Base-by-base conservation (phyloP, 768 basidiomycete genomes). In the Hirschioporus abietinus region DNA sequence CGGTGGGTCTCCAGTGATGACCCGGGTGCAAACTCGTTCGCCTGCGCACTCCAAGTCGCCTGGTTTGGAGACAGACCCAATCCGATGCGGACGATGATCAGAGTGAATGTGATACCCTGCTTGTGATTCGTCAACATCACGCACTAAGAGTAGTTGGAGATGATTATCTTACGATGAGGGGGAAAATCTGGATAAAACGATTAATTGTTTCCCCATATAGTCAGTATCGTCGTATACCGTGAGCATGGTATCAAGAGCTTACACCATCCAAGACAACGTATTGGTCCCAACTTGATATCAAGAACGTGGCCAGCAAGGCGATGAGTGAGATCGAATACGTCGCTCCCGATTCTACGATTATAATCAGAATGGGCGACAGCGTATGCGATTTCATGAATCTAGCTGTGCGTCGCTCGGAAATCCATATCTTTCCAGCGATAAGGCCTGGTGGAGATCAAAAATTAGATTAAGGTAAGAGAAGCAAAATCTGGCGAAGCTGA, bases 11-110 rank as follows among this genome's bases (percentile, higher is more conserved):
- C 42, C 42, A 15, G 15, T 36, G 20, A 15, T 1, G 42, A 52
- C 4, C 42, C 42, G 12, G 42, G 42, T 3, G 42, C 30, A 30
- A 30, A 30, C 2, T 52, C 42, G 12, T 3, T 15, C 12, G 42
- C 42, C 12, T 10, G 42, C 4, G 42, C 42, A 20, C 12, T 52
- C 42, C 42, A 52, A 52, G 42, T 52, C 15, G 42, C 42, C 20
- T 52, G 6, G 42, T 52, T 52, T 20, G 42, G 42, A 5, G 77
- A 73, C 18, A 79, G 70, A 30, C 78, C 78, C 23, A 78, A 68
- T 1, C 77, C 80, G 58, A 80, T 74, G 27, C 78, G 78, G 60
- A 80, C 76, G 63, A 79, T 81, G 68, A 81, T 76, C 68, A 81
- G 71, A n/a, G 78, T 77, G 69, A 81, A 81, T 0, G 78, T 78